Evolutionary conservation across 1,139 yeast genomes (phyloP).

Genomic region (Scheffersomyces cryptocercus): DNA sequence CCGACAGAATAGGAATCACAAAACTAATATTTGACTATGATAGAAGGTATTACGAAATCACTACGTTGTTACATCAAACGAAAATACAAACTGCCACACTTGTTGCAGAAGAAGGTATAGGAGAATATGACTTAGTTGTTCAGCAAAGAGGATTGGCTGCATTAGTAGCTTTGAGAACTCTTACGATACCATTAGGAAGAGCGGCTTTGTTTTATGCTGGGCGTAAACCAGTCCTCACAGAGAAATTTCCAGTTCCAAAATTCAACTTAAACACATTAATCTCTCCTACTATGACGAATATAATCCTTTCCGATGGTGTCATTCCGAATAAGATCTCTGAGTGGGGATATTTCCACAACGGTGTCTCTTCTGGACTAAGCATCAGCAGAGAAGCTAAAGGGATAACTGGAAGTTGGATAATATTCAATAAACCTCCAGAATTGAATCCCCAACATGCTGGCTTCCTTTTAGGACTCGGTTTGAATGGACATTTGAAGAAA

Average conservation of each 20-base stretch:
- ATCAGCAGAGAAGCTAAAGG: constrained; percentile 70
- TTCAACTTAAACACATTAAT: constrained; percentile 70
- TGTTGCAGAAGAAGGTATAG: constrained; percentile 33
- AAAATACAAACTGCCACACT: constrained; percentile 56
- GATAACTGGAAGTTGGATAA: constrained; percentile 89
- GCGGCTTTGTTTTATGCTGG: constrained; percentile 73
- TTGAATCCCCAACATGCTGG: constrained; percentile 91
- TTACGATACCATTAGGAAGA: constrained; percentile 77
- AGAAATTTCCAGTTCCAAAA: constrained; percentile 77
- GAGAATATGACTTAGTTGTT: constrained; percentile 60
- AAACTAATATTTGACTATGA: constrained; percentile 75
- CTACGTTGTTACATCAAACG: constrained; percentile 69
- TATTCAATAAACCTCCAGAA: constrained; percentile 74
- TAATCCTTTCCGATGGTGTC: constrained; percentile 57
- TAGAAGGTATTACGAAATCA: constrained; percentile 76
- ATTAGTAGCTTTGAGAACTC: constrained; percentile 67
- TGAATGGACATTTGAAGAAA: constrained; percentile 81
- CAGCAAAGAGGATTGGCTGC: constrained; percentile 67
- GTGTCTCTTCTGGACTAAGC: constrained; percentile 84
- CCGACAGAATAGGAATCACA: constrained; percentile 66
- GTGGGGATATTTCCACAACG: constrained; percentile 94
- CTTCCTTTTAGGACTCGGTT: constrained; percentile 85
- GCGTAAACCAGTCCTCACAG: constrained; percentile 78
- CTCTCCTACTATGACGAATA: constrained; percentile 65
- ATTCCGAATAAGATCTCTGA: constrained; percentile 53